These are phyloP conservation scores for Colletotrichum spinosum DNA, from an alignment of 2,329 filamentous ascomycete genomes.

Conservation along the genomic window DNA sequence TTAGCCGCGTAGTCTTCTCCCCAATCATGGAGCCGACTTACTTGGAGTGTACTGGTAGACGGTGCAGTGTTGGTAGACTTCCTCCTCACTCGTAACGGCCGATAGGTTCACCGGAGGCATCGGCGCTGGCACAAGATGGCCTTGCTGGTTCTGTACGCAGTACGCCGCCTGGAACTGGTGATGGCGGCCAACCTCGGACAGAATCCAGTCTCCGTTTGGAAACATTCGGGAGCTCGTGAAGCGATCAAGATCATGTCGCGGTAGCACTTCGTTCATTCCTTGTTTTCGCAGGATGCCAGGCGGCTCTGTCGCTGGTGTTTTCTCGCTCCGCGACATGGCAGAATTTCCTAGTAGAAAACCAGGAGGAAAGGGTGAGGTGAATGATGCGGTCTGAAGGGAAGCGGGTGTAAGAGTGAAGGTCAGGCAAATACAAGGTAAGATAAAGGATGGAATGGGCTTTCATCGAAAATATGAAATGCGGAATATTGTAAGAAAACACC, in stretches of 20 bases:
- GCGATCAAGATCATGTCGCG: constrained; percentile 25
- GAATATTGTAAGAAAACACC: too few relatives aligned
- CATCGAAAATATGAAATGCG: background rate
- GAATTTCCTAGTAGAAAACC: background rate
- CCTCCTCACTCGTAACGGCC: constrained; percentile 29
- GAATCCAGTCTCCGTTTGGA: constrained; percentile 25
- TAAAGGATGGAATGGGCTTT: too few relatives aligned
- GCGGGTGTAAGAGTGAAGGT: background rate
- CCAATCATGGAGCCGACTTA: constrained; percentile 1
- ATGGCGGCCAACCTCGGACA: constrained; percentile 21
- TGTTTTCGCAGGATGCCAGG: constrained; percentile 20
- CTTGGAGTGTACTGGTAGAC: constrained; percentile 30
- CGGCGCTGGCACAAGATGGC: constrained; percentile 25
- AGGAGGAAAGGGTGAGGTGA: background rate
- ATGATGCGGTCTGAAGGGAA: too few relatives aligned
- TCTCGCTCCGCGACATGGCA: constrained; percentile 19
- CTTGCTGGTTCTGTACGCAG: constrained; percentile 25
- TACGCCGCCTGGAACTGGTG: constrained; percentile 33
- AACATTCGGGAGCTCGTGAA: constrained; percentile 14
- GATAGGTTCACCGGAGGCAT: constrained; percentile 31
- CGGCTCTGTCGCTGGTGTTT: constrained; percentile 7
- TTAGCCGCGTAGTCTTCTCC: background rate
- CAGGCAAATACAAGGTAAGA: too few relatives aligned
- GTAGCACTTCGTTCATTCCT: constrained; percentile 29
- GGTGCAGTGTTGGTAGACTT: constrained; percentile 33